Conservation (phyloP, 2,329 filamentous ascomycete genomes). For the Calonectria hawksworthii region DNA sequence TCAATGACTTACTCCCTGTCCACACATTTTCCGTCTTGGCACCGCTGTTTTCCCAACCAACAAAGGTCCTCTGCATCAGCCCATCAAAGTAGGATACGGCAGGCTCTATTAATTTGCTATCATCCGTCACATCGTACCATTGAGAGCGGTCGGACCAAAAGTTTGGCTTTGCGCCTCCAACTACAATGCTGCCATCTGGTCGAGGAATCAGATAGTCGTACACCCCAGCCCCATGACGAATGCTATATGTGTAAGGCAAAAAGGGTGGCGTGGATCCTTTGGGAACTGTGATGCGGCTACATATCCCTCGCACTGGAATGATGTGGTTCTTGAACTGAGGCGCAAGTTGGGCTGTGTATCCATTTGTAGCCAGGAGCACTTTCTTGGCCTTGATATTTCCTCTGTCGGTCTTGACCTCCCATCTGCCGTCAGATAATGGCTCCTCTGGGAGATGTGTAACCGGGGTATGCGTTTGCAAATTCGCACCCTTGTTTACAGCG, state of each 20-base stretch:
- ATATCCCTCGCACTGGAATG: slow-evolving; percentile 1
- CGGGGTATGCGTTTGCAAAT: slow-evolving; percentile 44
- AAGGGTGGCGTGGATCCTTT: background rate
- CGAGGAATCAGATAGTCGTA: slow-evolving; percentile 16
- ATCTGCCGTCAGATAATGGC: slow-evolving; percentile 8
- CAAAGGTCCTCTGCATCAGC: slow-evolving; percentile 7
- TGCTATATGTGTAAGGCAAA: background rate
- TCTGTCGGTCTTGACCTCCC: background rate
- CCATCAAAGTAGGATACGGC: slow-evolving; percentile 1
- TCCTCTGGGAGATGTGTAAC: slow-evolving; percentile 36
- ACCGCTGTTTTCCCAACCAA: slow-evolving; percentile 13
- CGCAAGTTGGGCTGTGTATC: background rate
- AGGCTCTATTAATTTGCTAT: background rate
- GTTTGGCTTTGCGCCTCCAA: slow-evolving; percentile 10
- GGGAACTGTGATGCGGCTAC: slow-evolving; percentile 44
- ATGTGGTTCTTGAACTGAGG: slow-evolving; percentile 1
- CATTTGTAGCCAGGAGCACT: slow-evolving; percentile 7
- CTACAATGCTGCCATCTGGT: slow-evolving; percentile 8
- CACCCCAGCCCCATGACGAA: background rate
- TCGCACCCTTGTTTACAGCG: slow-evolving; percentile 39
- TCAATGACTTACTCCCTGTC: slow-evolving; percentile 17
- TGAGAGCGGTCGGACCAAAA: background rate
- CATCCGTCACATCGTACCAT: background rate
- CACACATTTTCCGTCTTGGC: background rate
- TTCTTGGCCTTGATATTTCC: background rate